Percentiles rank a stretch among this genome's conserved stretches.
These are phyloP conservation scores for Cymodocea nodosa DNA, from an alignment of 116 monocot genomes.

Conservation along the genomic window DNA sequence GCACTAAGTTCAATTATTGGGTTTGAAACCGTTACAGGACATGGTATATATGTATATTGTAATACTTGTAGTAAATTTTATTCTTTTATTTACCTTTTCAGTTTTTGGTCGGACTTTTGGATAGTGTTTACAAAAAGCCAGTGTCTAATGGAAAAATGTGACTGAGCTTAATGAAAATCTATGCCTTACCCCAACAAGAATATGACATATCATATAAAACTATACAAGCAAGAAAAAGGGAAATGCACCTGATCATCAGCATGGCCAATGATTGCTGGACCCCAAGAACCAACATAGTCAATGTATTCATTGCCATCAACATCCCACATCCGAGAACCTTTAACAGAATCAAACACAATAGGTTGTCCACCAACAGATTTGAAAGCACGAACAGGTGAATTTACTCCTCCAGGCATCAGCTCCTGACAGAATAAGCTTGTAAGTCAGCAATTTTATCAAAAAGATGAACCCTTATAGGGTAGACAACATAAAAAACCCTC, in stretches of 20 bases:
- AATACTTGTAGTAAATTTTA: no score
- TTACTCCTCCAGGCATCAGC: conserved; percentile 93
- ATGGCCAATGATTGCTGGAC: conserved; percentile 86
- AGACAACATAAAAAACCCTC: neutral
- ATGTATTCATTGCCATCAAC: conserved; percentile 95
- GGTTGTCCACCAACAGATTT: conserved; percentile 95
- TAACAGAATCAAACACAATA: conserved; percentile 91
- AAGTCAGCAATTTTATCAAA: neutral
- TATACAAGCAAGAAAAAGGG: neutral
- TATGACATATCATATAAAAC: neutral
- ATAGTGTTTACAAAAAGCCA: no score
- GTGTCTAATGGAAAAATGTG: no score
- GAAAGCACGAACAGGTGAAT: conserved; percentile 95
- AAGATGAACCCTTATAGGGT: neutral
- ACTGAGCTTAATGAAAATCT: no score
- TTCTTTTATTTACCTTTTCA: no score
- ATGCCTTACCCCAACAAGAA: no score
- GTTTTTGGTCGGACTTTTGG: no score
- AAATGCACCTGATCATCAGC: conserved; percentile 77
- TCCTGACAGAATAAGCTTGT: conserved; percentile 26
- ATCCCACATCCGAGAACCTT: conserved; percentile 78
- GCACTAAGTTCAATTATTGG: no score
- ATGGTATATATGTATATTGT: no score
- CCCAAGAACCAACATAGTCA: conserved; percentile 77
- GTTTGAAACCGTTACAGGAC: no score